These are phyloP conservation scores for Hyaloscypha variabilis DNA, from an alignment of 495 filamentous ascomycete genomes.

Conservation along the genomic window DNA sequence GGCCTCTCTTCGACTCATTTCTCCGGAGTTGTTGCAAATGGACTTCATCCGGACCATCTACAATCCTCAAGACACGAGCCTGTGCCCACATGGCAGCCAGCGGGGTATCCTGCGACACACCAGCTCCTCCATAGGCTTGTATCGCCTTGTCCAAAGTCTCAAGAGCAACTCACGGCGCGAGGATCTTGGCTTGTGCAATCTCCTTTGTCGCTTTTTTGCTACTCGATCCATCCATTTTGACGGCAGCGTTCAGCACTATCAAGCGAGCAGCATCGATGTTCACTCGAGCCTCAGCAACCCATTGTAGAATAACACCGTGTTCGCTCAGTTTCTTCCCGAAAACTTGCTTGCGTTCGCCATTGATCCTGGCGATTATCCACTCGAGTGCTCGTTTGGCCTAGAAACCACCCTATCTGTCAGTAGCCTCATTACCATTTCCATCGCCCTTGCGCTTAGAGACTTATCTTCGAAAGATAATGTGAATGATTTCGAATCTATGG, in stretches of 20 bases:
- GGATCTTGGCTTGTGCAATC: slow-evolving; percentile 85
- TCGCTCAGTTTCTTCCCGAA: slow-evolving; percentile 78
- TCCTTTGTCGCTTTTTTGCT: slow-evolving; percentile 79
- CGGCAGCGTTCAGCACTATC: slow-evolving; percentile 84
- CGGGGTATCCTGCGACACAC: slow-evolving; percentile 88
- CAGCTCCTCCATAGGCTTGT: slow-evolving; percentile 81
- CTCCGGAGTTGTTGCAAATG: slow-evolving; percentile 87
- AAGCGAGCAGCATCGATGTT: slow-evolving; percentile 88
- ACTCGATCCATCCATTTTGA: slow-evolving; percentile 80
- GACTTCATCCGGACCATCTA: slow-evolving; percentile 91
- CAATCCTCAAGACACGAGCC: slow-evolving; percentile 78
- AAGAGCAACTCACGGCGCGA: slow-evolving; percentile 74
- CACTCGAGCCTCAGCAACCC: slow-evolving; percentile 85
- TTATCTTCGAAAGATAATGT: no score
- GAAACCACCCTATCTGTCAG: no score
- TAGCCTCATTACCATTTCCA: no score
- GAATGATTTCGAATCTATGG: slow-evolving; percentile 91
- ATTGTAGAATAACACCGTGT: slow-evolving; percentile 90
- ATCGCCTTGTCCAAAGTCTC: slow-evolving; percentile 83
- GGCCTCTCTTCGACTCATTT: slow-evolving; percentile 73
- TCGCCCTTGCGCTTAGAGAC: no score
- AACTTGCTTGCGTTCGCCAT: slow-evolving; percentile 80
- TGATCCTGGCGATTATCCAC: slow-evolving; percentile 85
- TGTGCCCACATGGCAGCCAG: slow-evolving; percentile 83
- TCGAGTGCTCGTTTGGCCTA: slow-evolving; percentile 78